A percentile compares a stretch with the other conserved stretches of the same genome.
These are phyloP conservation scores for Filosporella fistucella DNA, from an alignment of 495 filamentous ascomycete genomes.

Conservation along the genomic window DNA sequence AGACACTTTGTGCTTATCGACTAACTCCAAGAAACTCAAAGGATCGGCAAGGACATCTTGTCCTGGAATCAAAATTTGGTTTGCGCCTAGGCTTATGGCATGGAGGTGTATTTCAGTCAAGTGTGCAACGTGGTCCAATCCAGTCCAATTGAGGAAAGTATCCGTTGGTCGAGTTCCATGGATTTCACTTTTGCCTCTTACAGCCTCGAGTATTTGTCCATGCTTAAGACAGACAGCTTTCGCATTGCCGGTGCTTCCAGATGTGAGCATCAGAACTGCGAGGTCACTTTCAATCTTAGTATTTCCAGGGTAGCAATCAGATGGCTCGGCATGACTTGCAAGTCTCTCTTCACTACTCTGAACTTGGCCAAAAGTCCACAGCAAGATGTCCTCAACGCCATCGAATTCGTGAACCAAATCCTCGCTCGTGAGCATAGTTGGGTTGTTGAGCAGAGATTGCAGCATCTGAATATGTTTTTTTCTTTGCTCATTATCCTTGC, in stretches of 20 bases:
- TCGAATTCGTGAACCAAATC: conserved; percentile 4
- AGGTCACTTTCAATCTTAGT: conserved; percentile 11
- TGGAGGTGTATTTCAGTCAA: conserved; percentile 46
- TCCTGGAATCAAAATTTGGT: conserved; percentile 43
- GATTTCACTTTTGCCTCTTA: conserved; percentile 34
- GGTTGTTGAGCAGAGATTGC: conserved; percentile 5
- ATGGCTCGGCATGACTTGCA: background rate
- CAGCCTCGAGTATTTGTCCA: conserved; percentile 38
- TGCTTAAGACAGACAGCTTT: conserved; percentile 48
- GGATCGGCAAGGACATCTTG: conserved; percentile 39
- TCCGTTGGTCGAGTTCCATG: conserved; percentile 3
- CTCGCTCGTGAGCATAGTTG: conserved; percentile 11
- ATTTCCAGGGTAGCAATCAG: background rate
- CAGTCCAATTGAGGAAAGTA: conserved; percentile 47
- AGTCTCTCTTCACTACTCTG: background rate
- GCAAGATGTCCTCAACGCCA: background rate
- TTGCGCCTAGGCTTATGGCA: conserved; percentile 32
- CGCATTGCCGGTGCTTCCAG: conserved; percentile 48
- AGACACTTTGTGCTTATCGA: conserved; percentile 37
- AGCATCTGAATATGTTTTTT: conserved; percentile 27
- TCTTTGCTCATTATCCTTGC: conserved; percentile 29
- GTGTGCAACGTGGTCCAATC: conserved; percentile 49
- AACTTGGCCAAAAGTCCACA: background rate
- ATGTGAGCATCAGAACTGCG: conserved; percentile 50
- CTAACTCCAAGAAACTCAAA: conserved; percentile 32